Base-by-base conservation (phyloP, 345 rosid genomes). In the Eucalyptus marginata region DNA sequence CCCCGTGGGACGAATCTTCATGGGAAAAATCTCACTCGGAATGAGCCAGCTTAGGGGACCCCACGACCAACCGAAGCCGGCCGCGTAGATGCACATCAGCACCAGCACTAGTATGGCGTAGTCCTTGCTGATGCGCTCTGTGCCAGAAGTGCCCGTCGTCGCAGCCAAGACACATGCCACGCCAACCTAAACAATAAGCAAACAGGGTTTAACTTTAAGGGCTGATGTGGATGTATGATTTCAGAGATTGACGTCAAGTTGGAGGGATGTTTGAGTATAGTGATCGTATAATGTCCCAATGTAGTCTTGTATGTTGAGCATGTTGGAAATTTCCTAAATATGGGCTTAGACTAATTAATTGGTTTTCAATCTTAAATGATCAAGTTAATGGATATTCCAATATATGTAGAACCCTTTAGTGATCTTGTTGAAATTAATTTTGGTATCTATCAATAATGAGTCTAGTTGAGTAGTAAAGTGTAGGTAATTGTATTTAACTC, bases 31-130 rank as follows among this genome's bases (percentile, higher is more conserved):
- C 90, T 96, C 98, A 59, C 96, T 93, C 5, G 96, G 95, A n/a
- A n/a, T n/a, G 85, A 96, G 93, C 95, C 95, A 93, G 58, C 91
- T 83, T 14, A 96, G 90, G 17, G 96, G 96, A 7, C 97, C 96
- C 96, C 96, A 95, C 7, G 96, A 95, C 96, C 95, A 96, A 7
- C 95, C 93, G 86, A 95, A 96, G 13, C 97, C 96, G 29, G 96
- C 94, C 5, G 94, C 93, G 50, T 94, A 96, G 29, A 93, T n/a
- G 92, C 96, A 93, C 91, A 92, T 92, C 22, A 95, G 90, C n/a
- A 90, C 90, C 11, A 96, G 90, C 17, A 96, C 93, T n/a, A 91
- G 58, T 49, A 93, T 44, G 16, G 93, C 94, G 15, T 89, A 31
- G 46, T 90, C 94, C 92, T 86, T 92, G 87, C 91, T 79, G 86